Conservation (phyloP, 805 yeast genomes). For the Kazachstania bromeliacearum region DNA sequence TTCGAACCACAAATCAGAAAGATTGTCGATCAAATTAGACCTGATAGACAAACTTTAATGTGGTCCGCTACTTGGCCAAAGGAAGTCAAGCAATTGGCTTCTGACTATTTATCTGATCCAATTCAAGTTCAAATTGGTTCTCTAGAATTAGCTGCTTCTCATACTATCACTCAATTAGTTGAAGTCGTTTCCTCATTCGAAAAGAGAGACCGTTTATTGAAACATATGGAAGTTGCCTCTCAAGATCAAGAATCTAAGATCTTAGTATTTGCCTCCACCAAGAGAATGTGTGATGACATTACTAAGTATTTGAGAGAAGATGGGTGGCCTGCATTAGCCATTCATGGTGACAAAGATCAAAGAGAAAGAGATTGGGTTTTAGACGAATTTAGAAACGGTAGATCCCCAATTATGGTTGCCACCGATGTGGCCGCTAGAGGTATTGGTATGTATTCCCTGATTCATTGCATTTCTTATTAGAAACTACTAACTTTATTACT, state of each 20-base stretch:
- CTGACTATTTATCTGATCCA: slow-evolving; percentile 84
- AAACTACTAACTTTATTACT: slow-evolving; percentile 8
- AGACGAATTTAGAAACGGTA: slow-evolving; percentile 83
- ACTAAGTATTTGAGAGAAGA: slow-evolving; percentile 86
- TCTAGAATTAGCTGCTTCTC: slow-evolving; percentile 90
- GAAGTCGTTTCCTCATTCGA: slow-evolving; percentile 88
- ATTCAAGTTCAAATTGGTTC: slow-evolving; percentile 97
- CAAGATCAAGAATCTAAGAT: slow-evolving; percentile 60
- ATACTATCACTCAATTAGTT: slow-evolving; percentile 86
- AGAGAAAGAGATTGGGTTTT: slow-evolving; percentile 98
- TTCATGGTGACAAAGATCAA: slow-evolving; percentile 97
- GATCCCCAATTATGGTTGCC: slow-evolving; percentile 95
- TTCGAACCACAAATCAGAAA: slow-evolving; percentile 99
- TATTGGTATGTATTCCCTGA: slow-evolving; percentile 71
- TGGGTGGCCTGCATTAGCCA: slow-evolving; percentile 98
- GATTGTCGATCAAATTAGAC: slow-evolving; percentile 95
- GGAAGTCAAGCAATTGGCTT: slow-evolving; percentile 87
- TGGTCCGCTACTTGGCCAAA: slow-evolving; percentile 99
- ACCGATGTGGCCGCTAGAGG: slow-evolving; percentile 99
- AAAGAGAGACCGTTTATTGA: slow-evolving; percentile 82
- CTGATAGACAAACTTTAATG: slow-evolving; percentile 98
- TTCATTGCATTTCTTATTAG: slow-evolving; percentile 9
- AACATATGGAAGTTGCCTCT: slow-evolving; percentile 78
- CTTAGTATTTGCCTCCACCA: slow-evolving; percentile 89
- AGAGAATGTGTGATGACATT: slow-evolving; percentile 94